Evolutionary conservation across 2,329 filamentous ascomycete genomes (phyloP).

Genomic region (Penicillium expansum): DNA sequence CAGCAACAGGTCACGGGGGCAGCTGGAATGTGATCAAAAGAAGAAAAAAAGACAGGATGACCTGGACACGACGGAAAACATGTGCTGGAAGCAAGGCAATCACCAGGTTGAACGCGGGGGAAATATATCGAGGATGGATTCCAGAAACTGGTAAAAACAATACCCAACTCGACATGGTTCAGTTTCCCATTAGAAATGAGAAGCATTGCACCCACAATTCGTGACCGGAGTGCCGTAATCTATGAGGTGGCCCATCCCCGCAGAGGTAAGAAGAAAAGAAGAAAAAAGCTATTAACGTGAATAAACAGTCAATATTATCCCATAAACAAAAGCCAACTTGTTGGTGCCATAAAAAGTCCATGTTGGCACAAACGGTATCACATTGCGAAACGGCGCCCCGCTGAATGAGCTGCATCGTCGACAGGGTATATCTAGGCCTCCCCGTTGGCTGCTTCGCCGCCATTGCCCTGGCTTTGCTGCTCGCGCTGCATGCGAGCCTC

Average conservation of each 20-base stretch:
- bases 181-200: constrained; percentile 1
- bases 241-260: constrained; percentile 24
- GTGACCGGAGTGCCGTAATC: constrained; percentile 32
- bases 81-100: neutral
- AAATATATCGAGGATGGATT: neutral
- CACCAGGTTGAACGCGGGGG: constrained; percentile 12
- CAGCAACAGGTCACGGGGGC: constrained; percentile 23
- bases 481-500: constrained; percentile 96
- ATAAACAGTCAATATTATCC: constrained; percentile 42
- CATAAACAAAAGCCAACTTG: constrained; percentile 37
- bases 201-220: constrained; percentile 25
- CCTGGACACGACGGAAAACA: constrained; percentile 3
- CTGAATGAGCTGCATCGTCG: constrained; percentile 29
- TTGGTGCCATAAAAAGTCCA: constrained; percentile 33
- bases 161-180: neutral
- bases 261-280: constrained; percentile 18
- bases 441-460: constrained; percentile 34
- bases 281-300: constrained; percentile 42
- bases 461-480: constrained; percentile 54
- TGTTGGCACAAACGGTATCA: constrained; percentile 37
- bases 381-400: constrained; percentile 30
- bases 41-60: constrained; percentile 16
- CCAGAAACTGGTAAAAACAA: neutral
- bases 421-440: constrained; percentile 37
- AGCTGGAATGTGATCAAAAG: constrained; percentile 12